Evolutionary conservation across 768 basidiomycete species (phyloP).

Genomic region (Pleurotus cornucopiae): DNA sequence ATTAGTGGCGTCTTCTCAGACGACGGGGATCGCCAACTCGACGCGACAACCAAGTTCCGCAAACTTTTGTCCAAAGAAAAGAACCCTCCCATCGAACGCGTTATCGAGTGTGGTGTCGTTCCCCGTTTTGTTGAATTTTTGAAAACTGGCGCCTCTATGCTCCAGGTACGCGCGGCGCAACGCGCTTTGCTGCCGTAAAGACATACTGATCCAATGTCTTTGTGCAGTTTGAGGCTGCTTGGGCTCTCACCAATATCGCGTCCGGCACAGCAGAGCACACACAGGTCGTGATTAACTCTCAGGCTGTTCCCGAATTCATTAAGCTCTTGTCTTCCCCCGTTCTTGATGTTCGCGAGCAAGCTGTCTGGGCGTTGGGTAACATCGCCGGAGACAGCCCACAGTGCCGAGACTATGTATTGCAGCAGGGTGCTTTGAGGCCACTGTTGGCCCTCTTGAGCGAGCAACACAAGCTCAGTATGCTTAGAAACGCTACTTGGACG

Average conservation of each 20-base stretch:
- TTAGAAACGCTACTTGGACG: slow-evolving; percentile 98
- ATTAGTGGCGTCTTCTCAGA: slow-evolving; percentile 90
- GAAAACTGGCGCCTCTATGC: slow-evolving; percentile 73
- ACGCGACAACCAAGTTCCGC: slow-evolving; percentile 97
- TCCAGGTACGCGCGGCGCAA: slow-evolving; percentile 51
- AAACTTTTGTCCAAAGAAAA: slow-evolving; percentile 99
- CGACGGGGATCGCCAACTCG: slow-evolving; percentile 86
- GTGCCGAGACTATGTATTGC: slow-evolving; percentile 95
- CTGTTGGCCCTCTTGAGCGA: slow-evolving; percentile 86
- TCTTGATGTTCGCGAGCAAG: slow-evolving; percentile 96
- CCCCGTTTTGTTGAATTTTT: slow-evolving; percentile 97
- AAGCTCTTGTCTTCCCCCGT: slow-evolving; percentile 92
- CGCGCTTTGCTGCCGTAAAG: background rate
- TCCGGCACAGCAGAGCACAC: slow-evolving; percentile 98
- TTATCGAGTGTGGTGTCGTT: slow-evolving; percentile 96
- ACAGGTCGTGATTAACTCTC: slow-evolving; percentile 92
- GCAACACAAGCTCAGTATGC: slow-evolving; percentile 98
- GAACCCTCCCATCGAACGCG: slow-evolving; percentile 98
- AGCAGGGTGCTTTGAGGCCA: slow-evolving; percentile 91
- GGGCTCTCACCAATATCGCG: slow-evolving; percentile 97
- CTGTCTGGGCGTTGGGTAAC: slow-evolving; percentile 99
- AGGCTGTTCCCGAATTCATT: slow-evolving; percentile 96
- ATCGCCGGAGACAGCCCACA: slow-evolving; percentile 98
- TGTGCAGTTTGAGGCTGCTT: slow-evolving; percentile 88
- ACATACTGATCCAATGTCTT: slow-evolving; percentile 7